Evolutionary conservation across 176 grass and related monocot species (phyloP), one percentile per base, ranked within the genome.

Genomic region (Carex parvula): DNA sequence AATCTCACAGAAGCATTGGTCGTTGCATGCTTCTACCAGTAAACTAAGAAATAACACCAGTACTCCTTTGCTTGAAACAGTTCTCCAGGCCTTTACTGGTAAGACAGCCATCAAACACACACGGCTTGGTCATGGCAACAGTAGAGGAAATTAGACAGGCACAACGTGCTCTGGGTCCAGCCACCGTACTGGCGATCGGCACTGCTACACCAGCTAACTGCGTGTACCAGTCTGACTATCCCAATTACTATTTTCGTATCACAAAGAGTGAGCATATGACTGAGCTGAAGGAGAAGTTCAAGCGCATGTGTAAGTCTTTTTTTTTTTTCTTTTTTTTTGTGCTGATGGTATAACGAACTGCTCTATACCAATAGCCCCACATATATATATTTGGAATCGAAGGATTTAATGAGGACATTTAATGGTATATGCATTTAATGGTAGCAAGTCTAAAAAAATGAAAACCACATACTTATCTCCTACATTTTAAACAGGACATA

Each of bases 281-380:
- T 20, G 73, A 80, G 0, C 61, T 86, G 4, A 86, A 86, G 74
- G 71, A 69, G 60, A 86, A 86, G 84, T 86, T 86, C 20, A 86
- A 79, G 84, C 69, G 71, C 69, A 86, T 86, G 44, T 86, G 84
- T 86, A 86, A 86, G 84, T 83, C n/a, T 69, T 14, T 17, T 0
- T 61, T 15, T 46, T 2, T 41, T 4, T 5, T 21, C 10, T 72
- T 72, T 14, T 2, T 4, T 52, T 42, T 10, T n/a, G 16, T 18
- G 41, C 41, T 44, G 41, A 42, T 8, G 35, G 4, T 26, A 26
- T 26, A 26, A 26, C 0, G 26, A 26, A 26, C 26, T 26, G 26
- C 26, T 26, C 26, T 26, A 26, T 26, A 26, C 26, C 26, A 26
- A 26, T 26, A 26, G 26, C 26, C 26, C 26, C 26, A 26, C 26